phyloP scores from a whole-genome alignment of 768 basidiomycete species.

The Sarcomyxa edulis region DNA sequence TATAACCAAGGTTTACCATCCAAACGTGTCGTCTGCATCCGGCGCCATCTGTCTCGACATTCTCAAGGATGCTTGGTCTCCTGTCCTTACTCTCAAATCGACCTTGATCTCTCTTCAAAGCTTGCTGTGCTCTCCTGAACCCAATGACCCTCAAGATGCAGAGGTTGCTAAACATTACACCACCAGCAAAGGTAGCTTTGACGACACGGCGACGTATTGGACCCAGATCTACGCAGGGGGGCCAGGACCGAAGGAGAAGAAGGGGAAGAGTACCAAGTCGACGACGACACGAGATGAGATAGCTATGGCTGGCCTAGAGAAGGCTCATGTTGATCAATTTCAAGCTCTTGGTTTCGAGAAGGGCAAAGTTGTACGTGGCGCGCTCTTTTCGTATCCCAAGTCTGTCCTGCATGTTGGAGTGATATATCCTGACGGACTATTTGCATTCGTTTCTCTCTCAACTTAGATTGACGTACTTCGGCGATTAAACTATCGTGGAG shows the following conservation, averaged over 20 bases:
- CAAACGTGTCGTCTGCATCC: constrained; percentile 90
- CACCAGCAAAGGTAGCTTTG: constrained; percentile 81
- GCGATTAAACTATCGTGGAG: constrained; percentile 81
- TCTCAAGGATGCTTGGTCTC: constrained; percentile 88
- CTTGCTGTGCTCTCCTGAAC: constrained; percentile 89
- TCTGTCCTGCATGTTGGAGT: not conserved
- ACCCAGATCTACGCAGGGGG: constrained; percentile 88
- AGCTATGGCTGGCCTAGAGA: constrained; percentile 79
- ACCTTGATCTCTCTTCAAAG: constrained; percentile 94
- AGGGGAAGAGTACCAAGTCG: constrained; percentile 41
- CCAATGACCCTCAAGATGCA: constrained; percentile 95
- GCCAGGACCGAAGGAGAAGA: constrained; percentile 41
- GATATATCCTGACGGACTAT: constrained; percentile 3
- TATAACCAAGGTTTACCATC: constrained; percentile 94
- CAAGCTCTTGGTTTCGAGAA: constrained; percentile 78
- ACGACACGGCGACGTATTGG: constrained; percentile 93
- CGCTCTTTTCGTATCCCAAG: not conserved
- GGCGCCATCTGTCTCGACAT: constrained; percentile 94
- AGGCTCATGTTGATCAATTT: constrained; percentile 80
- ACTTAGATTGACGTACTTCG: constrained; percentile 87
- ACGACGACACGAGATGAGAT: constrained; percentile 49
- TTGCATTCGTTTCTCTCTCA: constrained; percentile 3
- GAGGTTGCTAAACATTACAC: constrained; percentile 98
- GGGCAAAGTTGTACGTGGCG: constrained; percentile 72
- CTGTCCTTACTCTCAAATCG: constrained; percentile 92